These are phyloP conservation scores for Bryopsis sp. DNA, from an alignment of 139 green algal genomes.

Conservation along the genomic window DNA sequence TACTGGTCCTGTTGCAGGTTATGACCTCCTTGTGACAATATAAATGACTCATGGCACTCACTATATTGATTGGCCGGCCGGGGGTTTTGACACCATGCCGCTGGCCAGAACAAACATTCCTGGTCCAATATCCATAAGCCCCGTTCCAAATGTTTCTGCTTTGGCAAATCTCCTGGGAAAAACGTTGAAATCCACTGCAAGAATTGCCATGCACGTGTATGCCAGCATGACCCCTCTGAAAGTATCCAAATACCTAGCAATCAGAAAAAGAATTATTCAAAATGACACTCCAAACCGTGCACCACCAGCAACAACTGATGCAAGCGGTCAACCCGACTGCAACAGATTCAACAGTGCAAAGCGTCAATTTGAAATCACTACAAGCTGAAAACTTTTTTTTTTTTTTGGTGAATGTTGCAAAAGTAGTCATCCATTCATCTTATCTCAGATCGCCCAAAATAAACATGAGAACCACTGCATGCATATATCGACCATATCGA, in stretches of 20 bases:
- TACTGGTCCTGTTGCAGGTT: not conserved
- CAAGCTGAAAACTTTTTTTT: no score
- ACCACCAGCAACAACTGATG: no score
- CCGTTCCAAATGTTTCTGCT: slow-evolving; percentile 59
- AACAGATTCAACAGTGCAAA: no score
- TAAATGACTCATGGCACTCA: not conserved
- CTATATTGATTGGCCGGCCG: not conserved
- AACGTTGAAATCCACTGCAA: slow-evolving; percentile 83
- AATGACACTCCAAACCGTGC: no score
- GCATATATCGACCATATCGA: no score
- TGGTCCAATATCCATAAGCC: slow-evolving; percentile 84
- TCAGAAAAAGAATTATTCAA: no score
- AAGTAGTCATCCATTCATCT: no score
- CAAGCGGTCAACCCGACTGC: no score
- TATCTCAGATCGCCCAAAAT: no score
- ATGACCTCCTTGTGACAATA: not conserved
- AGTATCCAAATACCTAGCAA: slow-evolving; percentile 41
- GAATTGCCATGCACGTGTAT: slow-evolving; percentile 66
- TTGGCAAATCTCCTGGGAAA: slow-evolving; percentile 75
- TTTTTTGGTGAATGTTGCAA: no score
- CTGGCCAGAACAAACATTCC: slow-evolving; percentile 66
- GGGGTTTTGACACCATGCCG: slow-evolving; percentile 34
- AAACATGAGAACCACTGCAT: no score
- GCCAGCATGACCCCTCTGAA: slow-evolving; percentile 66
- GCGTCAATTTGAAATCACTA: no score